phyloP scores from a whole-genome alignment of 306 rosid genomes.

The Myrica gale region DNA sequence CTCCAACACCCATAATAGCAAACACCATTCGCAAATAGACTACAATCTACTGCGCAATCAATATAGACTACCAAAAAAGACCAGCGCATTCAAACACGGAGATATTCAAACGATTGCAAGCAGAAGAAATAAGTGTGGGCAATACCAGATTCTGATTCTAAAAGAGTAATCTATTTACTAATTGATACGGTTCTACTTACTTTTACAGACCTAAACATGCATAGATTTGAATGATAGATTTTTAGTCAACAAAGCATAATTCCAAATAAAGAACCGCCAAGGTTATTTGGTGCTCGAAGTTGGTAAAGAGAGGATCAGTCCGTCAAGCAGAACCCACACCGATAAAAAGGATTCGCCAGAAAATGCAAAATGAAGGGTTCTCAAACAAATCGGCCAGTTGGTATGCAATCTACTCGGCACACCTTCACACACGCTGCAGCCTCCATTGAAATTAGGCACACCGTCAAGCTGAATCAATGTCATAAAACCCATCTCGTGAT shows the following conservation, averaged over 20 bases:
- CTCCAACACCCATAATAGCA: too few species aligned
- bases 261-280: neutral
- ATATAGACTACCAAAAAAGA: neutral
- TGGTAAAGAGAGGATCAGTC: neutral
- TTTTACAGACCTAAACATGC: neutral
- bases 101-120: neutral
- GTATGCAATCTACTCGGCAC: neutral
- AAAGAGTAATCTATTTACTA: neutral
- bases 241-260: neutral
- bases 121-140: neutral
- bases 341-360: neutral
- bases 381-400: neutral
- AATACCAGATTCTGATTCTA: neutral
- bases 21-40: too few species aligned
- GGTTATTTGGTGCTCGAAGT: neutral
- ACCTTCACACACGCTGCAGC: conserved; percentile 90
- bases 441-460: conserved; percentile 64
- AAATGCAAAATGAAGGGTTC: conserved; percentile 6
- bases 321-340: neutral
- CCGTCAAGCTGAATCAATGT: neutral
- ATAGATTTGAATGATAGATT: neutral
- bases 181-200: neutral
- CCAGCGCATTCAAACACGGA: neutral
- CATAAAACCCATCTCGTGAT: neutral
- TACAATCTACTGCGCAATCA: too few species aligned